A percentile compares a stretch with the other conserved stretches of the same genome.
Evolutionary conservation across 345 rosid genomes (phyloP).

Genomic region (Corymbia maculata): DNA sequence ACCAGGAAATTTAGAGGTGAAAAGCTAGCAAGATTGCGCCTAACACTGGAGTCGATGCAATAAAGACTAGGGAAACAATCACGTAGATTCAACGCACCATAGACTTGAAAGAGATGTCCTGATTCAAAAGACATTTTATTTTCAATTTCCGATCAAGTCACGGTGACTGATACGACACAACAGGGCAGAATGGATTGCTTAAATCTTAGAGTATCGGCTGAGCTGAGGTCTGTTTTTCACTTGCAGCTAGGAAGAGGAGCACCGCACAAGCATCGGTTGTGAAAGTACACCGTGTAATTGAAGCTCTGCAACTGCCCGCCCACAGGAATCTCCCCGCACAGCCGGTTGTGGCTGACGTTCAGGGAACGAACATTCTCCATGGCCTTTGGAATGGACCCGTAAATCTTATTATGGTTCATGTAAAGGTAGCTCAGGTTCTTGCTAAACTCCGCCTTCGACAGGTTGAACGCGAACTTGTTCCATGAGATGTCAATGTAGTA

Average conservation of each 20-base stretch:
- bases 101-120: background rate
- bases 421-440: background rate
- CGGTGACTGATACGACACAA: background rate
- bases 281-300: background rate
- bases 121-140: background rate
- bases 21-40: too few species aligned
- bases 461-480: slow-evolving; percentile 1
- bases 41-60: too few species aligned
- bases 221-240: background rate
- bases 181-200: background rate
- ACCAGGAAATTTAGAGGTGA: too few species aligned
- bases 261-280: slow-evolving; percentile 5
- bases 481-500: background rate
- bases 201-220: background rate
- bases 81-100: background rate
- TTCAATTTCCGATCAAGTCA: background rate
- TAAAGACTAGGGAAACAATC: too few species aligned
- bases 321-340: slow-evolving; percentile 6
- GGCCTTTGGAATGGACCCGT: background rate
- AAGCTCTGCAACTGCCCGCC: slow-evolving; percentile 5
- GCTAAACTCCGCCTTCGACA: background rate
- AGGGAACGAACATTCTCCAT: background rate
- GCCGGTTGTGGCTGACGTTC: slow-evolving; percentile 5
- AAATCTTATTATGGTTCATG: slow-evolving; percentile 3
- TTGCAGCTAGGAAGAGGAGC: slow-evolving; percentile 20